Evolutionary conservation across 225 moss, liverwort and hornwort genomes (phyloP).

Genomic region (Asterella californica): DNA sequence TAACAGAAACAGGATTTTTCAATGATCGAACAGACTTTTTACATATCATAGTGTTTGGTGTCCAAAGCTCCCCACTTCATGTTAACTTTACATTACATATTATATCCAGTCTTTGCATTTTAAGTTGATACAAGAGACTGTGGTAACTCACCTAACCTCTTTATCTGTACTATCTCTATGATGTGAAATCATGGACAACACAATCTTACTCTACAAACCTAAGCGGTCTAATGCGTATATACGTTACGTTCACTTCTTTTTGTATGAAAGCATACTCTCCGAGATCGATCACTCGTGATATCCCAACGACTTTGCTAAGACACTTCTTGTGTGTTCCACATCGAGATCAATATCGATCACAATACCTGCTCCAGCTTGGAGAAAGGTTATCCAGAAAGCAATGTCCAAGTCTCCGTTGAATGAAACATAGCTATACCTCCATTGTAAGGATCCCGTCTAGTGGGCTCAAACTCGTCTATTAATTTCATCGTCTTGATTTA

Average conservation of each 20-base stretch:
- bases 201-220: background rate
- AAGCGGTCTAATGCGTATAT: background rate
- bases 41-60: no score
- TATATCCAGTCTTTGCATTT: no score
- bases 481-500: constrained; percentile 92
- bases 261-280: constrained; percentile 78
- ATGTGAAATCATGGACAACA: background rate
- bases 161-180: background rate
- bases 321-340: constrained; percentile 76
- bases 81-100: no score
- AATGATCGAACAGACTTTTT: no score
- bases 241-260: constrained; percentile 21
- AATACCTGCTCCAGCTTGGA: no score
- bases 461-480: constrained; percentile 87
- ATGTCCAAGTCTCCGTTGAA: constrained; percentile 91
- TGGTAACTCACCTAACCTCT: background rate
- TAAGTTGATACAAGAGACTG: no score
- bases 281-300: constrained; percentile 84
- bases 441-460: constrained; percentile 84
- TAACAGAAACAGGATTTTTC: no score
- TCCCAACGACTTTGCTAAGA: constrained; percentile 80
- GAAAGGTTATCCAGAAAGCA: constrained; percentile 90
- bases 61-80: no score
- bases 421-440: constrained; percentile 89
- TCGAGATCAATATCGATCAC: constrained; percentile 70